Evolutionary conservation across 768 basidiomycete genomes (phyloP).

Genomic region (Suillus luteus): DNA sequence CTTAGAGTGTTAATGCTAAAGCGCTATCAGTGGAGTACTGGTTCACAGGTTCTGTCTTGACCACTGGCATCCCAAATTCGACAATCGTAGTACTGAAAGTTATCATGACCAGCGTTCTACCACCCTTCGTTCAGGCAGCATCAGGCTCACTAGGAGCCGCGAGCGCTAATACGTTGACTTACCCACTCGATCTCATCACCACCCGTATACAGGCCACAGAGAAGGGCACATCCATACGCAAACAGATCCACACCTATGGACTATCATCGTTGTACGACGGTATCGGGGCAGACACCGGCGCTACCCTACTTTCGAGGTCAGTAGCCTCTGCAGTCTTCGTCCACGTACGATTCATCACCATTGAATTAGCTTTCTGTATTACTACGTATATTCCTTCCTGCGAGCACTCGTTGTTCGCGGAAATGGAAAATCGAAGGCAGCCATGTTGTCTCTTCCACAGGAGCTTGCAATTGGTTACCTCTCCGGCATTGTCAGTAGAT

Average conservation of each 20-base stretch:
- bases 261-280: constrained; percentile 52
- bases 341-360: not conserved
- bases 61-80: not conserved
- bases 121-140: constrained; percentile 59
- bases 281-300: constrained; percentile 50
- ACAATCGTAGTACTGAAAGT: not conserved
- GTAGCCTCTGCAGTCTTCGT: constrained; percentile 15
- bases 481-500: constrained; percentile 57
- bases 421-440: constrained; percentile 27
- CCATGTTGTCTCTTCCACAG: constrained; percentile 36
- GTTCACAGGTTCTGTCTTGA: constrained; percentile 1
- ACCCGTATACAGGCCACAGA: constrained; percentile 45
- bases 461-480: constrained; percentile 58
- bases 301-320: constrained; percentile 56
- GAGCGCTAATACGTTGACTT: constrained; percentile 52
- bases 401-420: constrained; percentile 42
- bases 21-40: not conserved
- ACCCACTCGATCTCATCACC: constrained; percentile 60
- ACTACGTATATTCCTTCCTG: constrained; percentile 57
- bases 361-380: constrained; percentile 55
- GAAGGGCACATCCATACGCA: constrained; percentile 12
- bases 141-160: constrained; percentile 60
- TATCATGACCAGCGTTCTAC: constrained; percentile 58
- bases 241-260: constrained; percentile 41
- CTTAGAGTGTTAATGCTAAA: not conserved